phyloP scores from a whole-genome alignment of 177 flowering plant species.

The Tripterygium wilfordii region DNA sequence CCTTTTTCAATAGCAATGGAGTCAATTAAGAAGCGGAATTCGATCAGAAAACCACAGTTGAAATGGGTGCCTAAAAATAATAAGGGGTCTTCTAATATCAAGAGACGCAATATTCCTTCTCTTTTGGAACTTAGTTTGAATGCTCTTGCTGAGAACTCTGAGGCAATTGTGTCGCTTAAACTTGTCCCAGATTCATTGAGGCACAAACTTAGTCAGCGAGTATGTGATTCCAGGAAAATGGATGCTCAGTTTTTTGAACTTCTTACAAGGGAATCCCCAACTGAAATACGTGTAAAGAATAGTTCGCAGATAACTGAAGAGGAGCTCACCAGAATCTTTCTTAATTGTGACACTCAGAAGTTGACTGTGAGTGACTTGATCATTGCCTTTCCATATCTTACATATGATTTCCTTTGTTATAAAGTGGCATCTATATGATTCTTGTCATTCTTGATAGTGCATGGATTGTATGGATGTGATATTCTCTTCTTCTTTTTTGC shows the following conservation, averaged over 20 bases:
- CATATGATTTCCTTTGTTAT: too few relatives aligned
- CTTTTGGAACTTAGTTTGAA: slow-evolving; percentile 21
- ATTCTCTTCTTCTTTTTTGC: too few relatives aligned
- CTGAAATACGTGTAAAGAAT: slow-evolving; percentile 27
- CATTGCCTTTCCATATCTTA: too few relatives aligned
- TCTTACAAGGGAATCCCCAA: slow-evolving; percentile 25
- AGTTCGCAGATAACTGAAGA: slow-evolving; percentile 27
- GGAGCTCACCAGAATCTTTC: slow-evolving; percentile 14
- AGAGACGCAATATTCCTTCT: slow-evolving; percentile 13
- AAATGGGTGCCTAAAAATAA: slow-evolving; percentile 19
- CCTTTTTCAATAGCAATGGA: slow-evolving; percentile 24
- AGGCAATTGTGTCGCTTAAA: slow-evolving; percentile 29
- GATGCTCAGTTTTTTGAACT: slow-evolving; percentile 18
- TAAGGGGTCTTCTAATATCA: background rate
- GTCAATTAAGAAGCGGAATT: slow-evolving; percentile 12
- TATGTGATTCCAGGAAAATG: slow-evolving; percentile 26
- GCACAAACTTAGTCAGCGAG: slow-evolving; percentile 18
- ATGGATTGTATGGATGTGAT: too few relatives aligned
- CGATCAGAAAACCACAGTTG: background rate
- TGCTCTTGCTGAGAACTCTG: slow-evolving; percentile 27
- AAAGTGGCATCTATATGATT: too few relatives aligned
- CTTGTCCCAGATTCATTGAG: slow-evolving; percentile 21
- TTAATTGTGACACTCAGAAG: slow-evolving; percentile 13
- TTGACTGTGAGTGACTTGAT: slow-evolving; percentile 21
- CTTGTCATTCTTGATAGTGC: too few relatives aligned